phyloP scores from a whole-genome alignment of 208 protist species.

The Trypanosoma scelopori region DNA sequence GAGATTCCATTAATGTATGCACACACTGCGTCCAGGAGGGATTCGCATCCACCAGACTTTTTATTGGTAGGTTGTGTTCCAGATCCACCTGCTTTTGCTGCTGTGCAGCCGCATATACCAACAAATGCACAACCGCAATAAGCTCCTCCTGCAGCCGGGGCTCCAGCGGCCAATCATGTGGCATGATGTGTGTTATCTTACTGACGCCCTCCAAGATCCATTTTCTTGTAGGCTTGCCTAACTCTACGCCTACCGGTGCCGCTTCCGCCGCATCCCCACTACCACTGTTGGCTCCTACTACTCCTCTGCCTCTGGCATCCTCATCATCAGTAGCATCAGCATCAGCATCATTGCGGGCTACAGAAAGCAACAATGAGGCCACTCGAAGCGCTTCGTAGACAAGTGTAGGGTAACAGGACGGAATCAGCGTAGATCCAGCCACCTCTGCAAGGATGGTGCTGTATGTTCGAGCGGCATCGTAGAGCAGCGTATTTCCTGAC shows the following conservation, averaged over 20 bases:
- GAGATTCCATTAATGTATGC: not conserved
- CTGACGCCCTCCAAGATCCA: slow-evolving; percentile 13
- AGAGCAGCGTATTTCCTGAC: not conserved
- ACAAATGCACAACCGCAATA: slow-evolving; percentile 11
- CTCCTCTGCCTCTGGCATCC: not conserved
- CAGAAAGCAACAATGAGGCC: slow-evolving; percentile 3
- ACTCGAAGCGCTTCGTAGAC: slow-evolving; percentile 12
- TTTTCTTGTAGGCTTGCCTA: not conserved
- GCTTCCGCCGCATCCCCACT: not conserved
- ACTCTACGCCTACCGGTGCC: not conserved
- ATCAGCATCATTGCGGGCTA: not conserved
- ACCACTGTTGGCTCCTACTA: not conserved
- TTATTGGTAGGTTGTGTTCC: not conserved
- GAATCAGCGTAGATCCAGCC: not conserved
- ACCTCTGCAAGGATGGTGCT: not conserved
- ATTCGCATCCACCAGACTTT: not conserved
- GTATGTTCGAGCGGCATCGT: slow-evolving; percentile 10
- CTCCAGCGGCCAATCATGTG: not conserved
- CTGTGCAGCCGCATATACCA: slow-evolving; percentile 10
- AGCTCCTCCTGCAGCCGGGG: slow-evolving; percentile 13
- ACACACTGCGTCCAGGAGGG: too few species aligned
- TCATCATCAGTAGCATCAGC: too few species aligned
- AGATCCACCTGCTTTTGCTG: not conserved
- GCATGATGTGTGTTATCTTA: not conserved
- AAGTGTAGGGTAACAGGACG: not conserved